Conservation (phyloP, 305 asterid species). For the Solanum hybrid region DNA sequence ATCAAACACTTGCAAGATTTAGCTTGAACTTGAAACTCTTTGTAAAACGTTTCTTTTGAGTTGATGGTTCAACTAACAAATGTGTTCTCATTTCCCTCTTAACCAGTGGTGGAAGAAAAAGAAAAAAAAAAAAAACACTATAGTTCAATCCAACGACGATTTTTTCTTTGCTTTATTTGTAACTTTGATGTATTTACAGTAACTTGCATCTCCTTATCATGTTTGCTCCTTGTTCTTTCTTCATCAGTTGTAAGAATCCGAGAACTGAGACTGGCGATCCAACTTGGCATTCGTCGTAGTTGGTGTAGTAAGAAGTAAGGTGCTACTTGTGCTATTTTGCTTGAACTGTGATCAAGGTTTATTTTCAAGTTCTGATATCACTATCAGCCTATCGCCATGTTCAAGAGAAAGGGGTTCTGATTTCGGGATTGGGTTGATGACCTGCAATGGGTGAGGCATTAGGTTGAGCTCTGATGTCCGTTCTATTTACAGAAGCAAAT, state of each 20-base stretch:
- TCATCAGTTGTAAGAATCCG: not conserved
- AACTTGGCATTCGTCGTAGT: not conserved
- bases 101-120: not conserved
- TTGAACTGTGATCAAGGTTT: constrained; percentile 32
- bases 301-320: not conserved
- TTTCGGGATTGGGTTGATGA: constrained; percentile 77
- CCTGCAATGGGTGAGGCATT: constrained; percentile 30
- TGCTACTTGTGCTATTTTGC: not conserved
- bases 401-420: constrained; percentile 58
- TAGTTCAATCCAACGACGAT: not conserved
- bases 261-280: not conserved
- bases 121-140: not conserved
- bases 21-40: not conserved
- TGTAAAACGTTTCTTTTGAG: not conserved
- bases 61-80: not conserved
- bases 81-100: not conserved
- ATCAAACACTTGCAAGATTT: not conserved
- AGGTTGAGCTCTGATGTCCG: not conserved
- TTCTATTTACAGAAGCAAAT: not conserved
- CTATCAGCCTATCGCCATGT: constrained; percentile 54
- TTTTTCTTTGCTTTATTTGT: not conserved
- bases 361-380: constrained; percentile 90
- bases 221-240: not conserved
- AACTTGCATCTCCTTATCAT: not conserved
- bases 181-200: not conserved